These are phyloP conservation scores for Cucurbita moschata DNA, from an alignment of 306 rosid genomes.

Conservation along the genomic window DNA sequence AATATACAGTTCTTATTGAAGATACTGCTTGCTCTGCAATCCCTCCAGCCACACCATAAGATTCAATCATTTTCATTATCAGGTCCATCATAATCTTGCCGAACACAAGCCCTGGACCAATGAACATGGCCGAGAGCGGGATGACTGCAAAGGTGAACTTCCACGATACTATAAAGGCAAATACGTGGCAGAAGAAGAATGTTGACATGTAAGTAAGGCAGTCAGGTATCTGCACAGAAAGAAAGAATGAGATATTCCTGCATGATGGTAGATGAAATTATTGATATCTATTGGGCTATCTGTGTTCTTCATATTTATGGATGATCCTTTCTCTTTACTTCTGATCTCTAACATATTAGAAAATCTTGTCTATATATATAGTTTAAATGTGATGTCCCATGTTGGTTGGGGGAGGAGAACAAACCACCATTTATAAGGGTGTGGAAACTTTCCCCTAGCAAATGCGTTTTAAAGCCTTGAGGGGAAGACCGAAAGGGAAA, in stretches of 20 bases:
- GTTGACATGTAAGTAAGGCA: constrained; percentile 73
- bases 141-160: constrained; percentile 64
- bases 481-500: no score
- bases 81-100: constrained; percentile 67
- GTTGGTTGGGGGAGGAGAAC: no score
- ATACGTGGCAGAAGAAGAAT: constrained; percentile 73
- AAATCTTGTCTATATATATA: not conserved
- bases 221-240: constrained; percentile 50
- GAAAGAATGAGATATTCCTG: not conserved
- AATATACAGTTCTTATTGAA: constrained; percentile 68
- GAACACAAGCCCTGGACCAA: constrained; percentile 53
- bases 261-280: constrained; percentile 1
- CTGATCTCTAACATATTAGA: not conserved
- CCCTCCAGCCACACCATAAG: constrained; percentile 79
- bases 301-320: not conserved
- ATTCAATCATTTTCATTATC: constrained; percentile 68
- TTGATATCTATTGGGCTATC: not conserved
- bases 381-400: no score
- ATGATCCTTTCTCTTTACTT: not conserved
- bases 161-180: constrained; percentile 70
- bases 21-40: constrained; percentile 84
- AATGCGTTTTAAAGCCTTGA: no score
- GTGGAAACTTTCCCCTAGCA: no score
- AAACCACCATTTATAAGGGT: no score
- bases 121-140: constrained; percentile 76